Evolutionary conservation across 768 basidiomycete species (phyloP), one percentile per base, ranked within the genome.

Genomic region (Neoboletus subvelutipes): DNA sequence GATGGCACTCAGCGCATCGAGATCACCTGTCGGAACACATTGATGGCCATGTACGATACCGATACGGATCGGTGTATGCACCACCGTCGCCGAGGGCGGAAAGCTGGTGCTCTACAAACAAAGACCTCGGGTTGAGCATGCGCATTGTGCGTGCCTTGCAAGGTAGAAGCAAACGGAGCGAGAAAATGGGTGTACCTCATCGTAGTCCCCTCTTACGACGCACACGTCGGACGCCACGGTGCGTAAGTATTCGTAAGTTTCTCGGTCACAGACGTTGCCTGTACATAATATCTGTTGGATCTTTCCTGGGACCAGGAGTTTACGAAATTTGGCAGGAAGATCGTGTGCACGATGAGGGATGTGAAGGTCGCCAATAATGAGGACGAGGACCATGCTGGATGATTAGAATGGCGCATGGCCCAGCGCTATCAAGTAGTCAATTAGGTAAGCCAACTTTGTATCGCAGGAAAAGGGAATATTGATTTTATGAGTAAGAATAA

Each of bases 271-370:
- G 24, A 98, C 88, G 70, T 98, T 98, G 46, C 97, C 97, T 0
- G 96, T 98, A 71, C 94, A 97, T 26, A 98, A 79, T 57, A 98
- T 97, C 73, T 98, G 96, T 60, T 95, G 92, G 45, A 99, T 98
- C 74, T 99, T 99, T 22, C 97, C 97, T 20, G 91, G 91, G 6
- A 92, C 87, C 51, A 99, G 80, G 1, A 98, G 86, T 68, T 98
- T 97, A 78, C 96, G 95, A 77, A 99, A 99, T 76, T 98, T 98
- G 15, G 85, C 78, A 0, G 97, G 95, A 10, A 99, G 83, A 68
- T 97, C 97, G 70, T 97, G 92, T 10, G 77, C 79, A 43, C 92
- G 78, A 71, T 92, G 88, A 1, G 97, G 97, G 68, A 98, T 98
- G 73, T 98, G 95, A 22, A 98, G 83, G 78, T 99, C 97, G 50